Evolutionary conservation across 2,329 filamentous ascomycete genomes (phyloP).

Genomic region (Colletotrichum sp.): DNA sequence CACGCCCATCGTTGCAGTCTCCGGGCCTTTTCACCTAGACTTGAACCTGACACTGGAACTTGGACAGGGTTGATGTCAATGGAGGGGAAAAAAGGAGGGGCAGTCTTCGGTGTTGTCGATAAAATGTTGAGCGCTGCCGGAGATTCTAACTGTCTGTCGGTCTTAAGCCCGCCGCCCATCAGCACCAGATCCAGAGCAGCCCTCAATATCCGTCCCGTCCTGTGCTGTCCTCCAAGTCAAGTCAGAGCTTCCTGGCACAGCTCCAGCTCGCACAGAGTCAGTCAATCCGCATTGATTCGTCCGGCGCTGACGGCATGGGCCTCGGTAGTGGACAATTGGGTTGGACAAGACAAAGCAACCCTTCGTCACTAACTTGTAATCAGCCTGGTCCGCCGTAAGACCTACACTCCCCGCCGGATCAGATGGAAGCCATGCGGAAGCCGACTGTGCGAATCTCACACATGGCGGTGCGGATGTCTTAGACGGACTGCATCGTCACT

Average conservation of each 20-base stretch:
- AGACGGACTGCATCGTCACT: not conserved
- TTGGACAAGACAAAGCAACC: not conserved
- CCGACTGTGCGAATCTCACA: not conserved
- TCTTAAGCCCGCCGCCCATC: slow-evolving; percentile 10
- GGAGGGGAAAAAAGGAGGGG: slow-evolving; percentile 12
- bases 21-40: not conserved
- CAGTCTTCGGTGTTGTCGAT: slow-evolving; percentile 14
- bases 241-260: slow-evolving; percentile 14
- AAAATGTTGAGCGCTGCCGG: slow-evolving; percentile 13
- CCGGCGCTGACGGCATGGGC: slow-evolving; percentile 13
- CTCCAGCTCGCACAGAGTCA: slow-evolving; percentile 19
- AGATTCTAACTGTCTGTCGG: slow-evolving; percentile 16
- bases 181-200: not conserved
- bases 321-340: not conserved
- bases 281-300: slow-evolving; percentile 10
- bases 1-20: not conserved
- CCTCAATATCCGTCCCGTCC: not conserved
- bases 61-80: slow-evolving; percentile 23
- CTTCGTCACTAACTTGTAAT: not conserved
- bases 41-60: not conserved
- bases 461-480: not conserved
- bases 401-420: not conserved
- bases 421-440: not conserved
- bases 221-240: not conserved
- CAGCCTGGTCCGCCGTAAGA: not conserved